Percentiles rank a stretch among this genome's conserved stretches.
phyloP scores from a whole-genome alignment of 2,329 filamentous ascomycete species.

The Alternaria sp. region DNA sequence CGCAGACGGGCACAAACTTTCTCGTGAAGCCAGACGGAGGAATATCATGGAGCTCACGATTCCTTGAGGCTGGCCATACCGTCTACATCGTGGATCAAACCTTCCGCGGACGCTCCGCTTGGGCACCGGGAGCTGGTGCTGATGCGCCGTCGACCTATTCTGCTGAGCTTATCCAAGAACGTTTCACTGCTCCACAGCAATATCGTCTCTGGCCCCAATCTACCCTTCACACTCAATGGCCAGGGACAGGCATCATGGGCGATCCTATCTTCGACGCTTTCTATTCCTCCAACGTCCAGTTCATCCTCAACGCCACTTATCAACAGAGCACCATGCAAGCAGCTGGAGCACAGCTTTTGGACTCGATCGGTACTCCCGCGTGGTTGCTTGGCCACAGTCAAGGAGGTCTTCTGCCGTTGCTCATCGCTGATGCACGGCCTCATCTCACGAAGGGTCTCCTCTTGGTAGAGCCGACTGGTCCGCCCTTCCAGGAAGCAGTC shows the following conservation, averaged over 20 bases:
- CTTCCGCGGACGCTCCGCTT: constrained; percentile 52
- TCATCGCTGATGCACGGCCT: constrained; percentile 57
- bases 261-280: constrained; percentile 59
- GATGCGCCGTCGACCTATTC: constrained; percentile 1
- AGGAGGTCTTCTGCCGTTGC: constrained; percentile 51
- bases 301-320: constrained; percentile 31
- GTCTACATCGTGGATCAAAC: constrained; percentile 58
- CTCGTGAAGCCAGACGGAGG: constrained; percentile 55
- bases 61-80: constrained; percentile 54
- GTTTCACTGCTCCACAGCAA: constrained; percentile 12
- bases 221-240: constrained; percentile 53
- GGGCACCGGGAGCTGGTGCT: constrained; percentile 17
- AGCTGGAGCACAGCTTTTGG: constrained; percentile 51
- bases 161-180: background rate
- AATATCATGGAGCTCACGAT: constrained; percentile 58
- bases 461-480: constrained; percentile 60
- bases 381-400: constrained; percentile 56
- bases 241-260: constrained; percentile 44
- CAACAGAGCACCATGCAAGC: constrained; percentile 20
- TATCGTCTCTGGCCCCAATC: constrained; percentile 49
- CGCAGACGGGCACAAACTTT: constrained; percentile 29
- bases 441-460: constrained; percentile 57
- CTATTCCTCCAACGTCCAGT: constrained; percentile 52
- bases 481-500: constrained; percentile 51
- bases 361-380: constrained; percentile 47